phyloP scores from a whole-genome alignment of 768 basidiomycete species.

The Boletus coccyginus region DNA sequence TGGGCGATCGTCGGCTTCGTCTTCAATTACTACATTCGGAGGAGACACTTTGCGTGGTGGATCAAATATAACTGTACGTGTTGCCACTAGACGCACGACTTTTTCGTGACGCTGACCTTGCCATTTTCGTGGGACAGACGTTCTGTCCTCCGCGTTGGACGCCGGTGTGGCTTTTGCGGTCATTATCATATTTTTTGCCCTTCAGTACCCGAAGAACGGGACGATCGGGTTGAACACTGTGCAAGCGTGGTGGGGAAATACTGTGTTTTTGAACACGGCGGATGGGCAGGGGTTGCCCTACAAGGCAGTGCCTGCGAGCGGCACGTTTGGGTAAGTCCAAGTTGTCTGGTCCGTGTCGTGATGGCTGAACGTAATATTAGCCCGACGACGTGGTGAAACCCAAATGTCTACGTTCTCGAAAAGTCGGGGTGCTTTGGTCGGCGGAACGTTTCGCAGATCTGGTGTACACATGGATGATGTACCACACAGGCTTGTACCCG shows the following conservation, averaged over 20 bases:
- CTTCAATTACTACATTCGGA: constrained; percentile 60
- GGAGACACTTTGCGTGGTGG: constrained; percentile 67
- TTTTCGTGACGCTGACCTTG: constrained; percentile 14
- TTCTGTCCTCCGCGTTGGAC: constrained; percentile 67
- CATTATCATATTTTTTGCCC: constrained; percentile 53
- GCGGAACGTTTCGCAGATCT: no score
- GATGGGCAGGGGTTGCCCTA: constrained; percentile 9
- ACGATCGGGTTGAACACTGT: constrained; percentile 51
- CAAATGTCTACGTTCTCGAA: no score
- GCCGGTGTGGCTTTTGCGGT: constrained; percentile 61
- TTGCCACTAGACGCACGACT: background rate
- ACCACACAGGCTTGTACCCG: no score
- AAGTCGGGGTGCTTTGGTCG: no score
- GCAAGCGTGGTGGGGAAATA: constrained; percentile 72
- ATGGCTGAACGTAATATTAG: constrained; percentile 1
- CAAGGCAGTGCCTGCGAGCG: constrained; percentile 6
- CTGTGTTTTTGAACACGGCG: constrained; percentile 25
- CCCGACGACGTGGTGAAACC: constrained; percentile 9
- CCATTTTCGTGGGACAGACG: constrained; percentile 34
- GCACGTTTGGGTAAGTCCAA: constrained; percentile 27
- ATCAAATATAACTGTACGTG: constrained; percentile 47
- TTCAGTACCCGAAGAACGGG: constrained; percentile 63
- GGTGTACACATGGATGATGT: no score
- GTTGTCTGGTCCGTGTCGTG: background rate
- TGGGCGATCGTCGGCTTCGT: constrained; percentile 66